Evolutionary conservation across 208 protist genomes (phyloP).

Genomic region (Trypanosoma boissoni): DNA sequence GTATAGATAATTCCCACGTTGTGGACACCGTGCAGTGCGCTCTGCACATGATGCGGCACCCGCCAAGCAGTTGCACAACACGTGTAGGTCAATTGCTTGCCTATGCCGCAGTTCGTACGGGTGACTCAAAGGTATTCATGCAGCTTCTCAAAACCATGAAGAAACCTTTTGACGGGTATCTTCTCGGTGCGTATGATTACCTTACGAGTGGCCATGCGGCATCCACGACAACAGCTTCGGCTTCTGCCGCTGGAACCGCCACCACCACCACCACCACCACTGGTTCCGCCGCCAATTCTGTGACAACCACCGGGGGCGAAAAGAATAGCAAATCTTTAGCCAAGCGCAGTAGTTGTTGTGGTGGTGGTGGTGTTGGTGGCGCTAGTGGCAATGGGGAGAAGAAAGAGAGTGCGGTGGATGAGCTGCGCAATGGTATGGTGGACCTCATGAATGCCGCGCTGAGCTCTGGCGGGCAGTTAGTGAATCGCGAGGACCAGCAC

Average conservation of each 20-base stretch:
- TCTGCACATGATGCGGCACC: slow-evolving; percentile 83
- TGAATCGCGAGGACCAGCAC: slow-evolving; percentile 86
- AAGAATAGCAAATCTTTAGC: slow-evolving; percentile 35
- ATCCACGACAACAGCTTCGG: background rate
- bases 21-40: slow-evolving; percentile 88
- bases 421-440: slow-evolving; percentile 75
- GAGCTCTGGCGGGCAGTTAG: slow-evolving; percentile 82
- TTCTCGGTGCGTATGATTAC: slow-evolving; percentile 78
- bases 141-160: slow-evolving; percentile 91
- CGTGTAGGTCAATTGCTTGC: slow-evolving; percentile 81
- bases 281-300: background rate
- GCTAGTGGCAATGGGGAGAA: slow-evolving; percentile 14
- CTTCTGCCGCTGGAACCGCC: slow-evolving; percentile 7
- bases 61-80: slow-evolving; percentile 54
- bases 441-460: slow-evolving; percentile 88
- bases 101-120: slow-evolving; percentile 66
- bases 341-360: too few species aligned
- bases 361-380: too few species aligned
- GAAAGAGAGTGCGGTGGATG: slow-evolving; percentile 69
- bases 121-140: slow-evolving; percentile 79
- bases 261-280: slow-evolving; percentile 13
- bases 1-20: slow-evolving; percentile 73
- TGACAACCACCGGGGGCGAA: slow-evolving; percentile 31
- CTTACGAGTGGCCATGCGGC: slow-evolving; percentile 59
- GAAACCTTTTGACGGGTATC: slow-evolving; percentile 83